A percentile compares a stretch with the other conserved stretches of the same genome.
Conservation (phyloP, 768 basidiomycete species). For the Agaricus blazei region DNA sequence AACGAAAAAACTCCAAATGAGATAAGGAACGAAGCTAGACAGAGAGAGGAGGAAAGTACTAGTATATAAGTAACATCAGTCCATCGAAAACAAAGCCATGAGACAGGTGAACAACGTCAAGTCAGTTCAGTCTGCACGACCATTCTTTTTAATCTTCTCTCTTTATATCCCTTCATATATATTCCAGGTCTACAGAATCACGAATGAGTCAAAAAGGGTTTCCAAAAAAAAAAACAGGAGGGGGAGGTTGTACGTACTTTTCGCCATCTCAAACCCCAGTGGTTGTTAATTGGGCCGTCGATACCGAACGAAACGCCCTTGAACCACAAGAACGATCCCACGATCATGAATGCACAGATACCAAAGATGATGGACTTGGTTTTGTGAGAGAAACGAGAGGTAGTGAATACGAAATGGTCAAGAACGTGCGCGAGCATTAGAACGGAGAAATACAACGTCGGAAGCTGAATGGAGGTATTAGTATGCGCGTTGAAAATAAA, state of each 20-base stretch:
- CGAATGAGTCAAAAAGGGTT: background rate
- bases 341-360: conserved; percentile 48
- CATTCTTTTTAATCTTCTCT: background rate
- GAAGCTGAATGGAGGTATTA: conserved; percentile 49
- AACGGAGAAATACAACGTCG: conserved; percentile 95
- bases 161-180: background rate
- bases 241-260: conserved; percentile 31
- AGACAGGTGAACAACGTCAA: too few relatives aligned
- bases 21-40: too few relatives aligned
- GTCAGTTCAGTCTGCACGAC: too few relatives aligned
- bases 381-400: conserved; percentile 50
- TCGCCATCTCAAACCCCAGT: conserved; percentile 80
- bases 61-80: too few relatives aligned
- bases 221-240: background rate
- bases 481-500: background rate
- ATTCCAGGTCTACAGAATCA: conserved; percentile 4
- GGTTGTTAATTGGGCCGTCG: conserved; percentile 77
- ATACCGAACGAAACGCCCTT: conserved; percentile 86
- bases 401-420: conserved; percentile 90
- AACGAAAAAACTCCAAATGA: too few relatives aligned
- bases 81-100: too few relatives aligned
- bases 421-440: conserved; percentile 86
- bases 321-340: conserved; percentile 95
- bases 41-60: too few relatives aligned
- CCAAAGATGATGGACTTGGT: conserved; percentile 75